Base-by-base conservation (phyloP, 306 rosid species). In the Fagus crenata region DNA sequence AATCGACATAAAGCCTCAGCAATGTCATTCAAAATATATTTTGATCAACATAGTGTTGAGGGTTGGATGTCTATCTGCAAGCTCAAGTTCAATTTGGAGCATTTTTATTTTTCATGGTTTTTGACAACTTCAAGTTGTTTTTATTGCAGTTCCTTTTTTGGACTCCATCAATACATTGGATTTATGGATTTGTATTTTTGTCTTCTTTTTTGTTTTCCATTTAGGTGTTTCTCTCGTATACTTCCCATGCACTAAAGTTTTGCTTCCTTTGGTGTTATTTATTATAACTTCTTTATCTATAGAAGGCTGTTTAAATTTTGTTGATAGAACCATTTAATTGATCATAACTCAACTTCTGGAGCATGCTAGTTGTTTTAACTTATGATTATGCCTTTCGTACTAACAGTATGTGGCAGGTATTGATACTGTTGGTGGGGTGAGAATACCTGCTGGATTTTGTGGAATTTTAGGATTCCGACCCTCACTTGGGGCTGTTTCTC, bases 371-470 rank as follows among this genome's bases (percentile, higher is more conserved):
- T 11, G 17, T 55, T 42, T 58, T 67, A 31, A 43, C 28, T 41
- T 42, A 46, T 68, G 72, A 67, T 41, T 35, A 53, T 78, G 72
- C 68, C 33, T 82, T 43, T 77, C 77, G 51, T 60, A 68, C 79
- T 78, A 67, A 75, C 53, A 54, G 43, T 55, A 5, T 59, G 60
- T 80, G 58, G 63, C 87, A 96, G 99, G 99, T 51, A 75, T 92
- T 70, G 99, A 96, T 87, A 91, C 98, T 81, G 86, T 81, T 83
- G 99, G 99, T 49, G 98, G 96, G 37, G 90, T 96, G 80, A 91
- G 99, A 86, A 78, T 96, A 73, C 99, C 98, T 77, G 99, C 99
- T 72, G 94, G 86, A 67, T 96, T 81, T 86, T 96, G 99, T 86
- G 98, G 93, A 56, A 68, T 96, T 78, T 67, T 96, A 49, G 99